phyloP scores from a whole-genome alignment of 2,329 filamentous ascomycete species.

The Botrytis deweyae region DNA sequence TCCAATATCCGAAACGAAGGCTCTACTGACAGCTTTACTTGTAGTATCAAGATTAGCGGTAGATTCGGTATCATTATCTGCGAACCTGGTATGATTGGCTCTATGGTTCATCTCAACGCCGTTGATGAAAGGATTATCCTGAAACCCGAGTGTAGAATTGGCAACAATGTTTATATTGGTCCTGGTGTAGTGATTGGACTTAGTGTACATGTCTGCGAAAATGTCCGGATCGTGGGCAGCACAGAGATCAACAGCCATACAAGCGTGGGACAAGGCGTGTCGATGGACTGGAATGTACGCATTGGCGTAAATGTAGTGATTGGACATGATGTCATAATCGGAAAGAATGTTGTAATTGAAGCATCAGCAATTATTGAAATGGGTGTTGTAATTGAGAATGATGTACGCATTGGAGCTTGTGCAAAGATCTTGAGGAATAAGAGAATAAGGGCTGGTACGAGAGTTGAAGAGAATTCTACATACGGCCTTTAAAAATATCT shows the following conservation, averaged over 20 bases:
- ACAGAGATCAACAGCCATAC: background rate
- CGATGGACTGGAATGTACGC: background rate
- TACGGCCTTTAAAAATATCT: no score
- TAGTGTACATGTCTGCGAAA: rapidly evolving
- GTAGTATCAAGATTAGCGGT: background rate
- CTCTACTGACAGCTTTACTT: background rate
- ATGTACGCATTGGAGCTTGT: background rate
- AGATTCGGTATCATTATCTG: background rate
- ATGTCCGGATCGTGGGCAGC: background rate
- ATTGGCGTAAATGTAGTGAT: background rate
- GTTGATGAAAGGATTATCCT: background rate
- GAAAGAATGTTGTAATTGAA: background rate
- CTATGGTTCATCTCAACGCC: background rate
- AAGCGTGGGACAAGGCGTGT: background rate
- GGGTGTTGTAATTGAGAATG: background rate
- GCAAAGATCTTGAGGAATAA: background rate
- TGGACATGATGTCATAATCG: background rate
- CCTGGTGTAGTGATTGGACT: background rate
- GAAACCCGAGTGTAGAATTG: rapidly evolving
- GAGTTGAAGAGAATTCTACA: background rate
- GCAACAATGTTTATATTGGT: background rate
- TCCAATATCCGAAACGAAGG: background rate
- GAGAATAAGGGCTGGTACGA: no score
- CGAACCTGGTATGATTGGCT: no score
- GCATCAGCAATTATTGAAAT: background rate